These are phyloP conservation scores for Epichloe sp. DNA, from an alignment of 2,329 filamentous ascomycete genomes.

Conservation along the genomic window DNA sequence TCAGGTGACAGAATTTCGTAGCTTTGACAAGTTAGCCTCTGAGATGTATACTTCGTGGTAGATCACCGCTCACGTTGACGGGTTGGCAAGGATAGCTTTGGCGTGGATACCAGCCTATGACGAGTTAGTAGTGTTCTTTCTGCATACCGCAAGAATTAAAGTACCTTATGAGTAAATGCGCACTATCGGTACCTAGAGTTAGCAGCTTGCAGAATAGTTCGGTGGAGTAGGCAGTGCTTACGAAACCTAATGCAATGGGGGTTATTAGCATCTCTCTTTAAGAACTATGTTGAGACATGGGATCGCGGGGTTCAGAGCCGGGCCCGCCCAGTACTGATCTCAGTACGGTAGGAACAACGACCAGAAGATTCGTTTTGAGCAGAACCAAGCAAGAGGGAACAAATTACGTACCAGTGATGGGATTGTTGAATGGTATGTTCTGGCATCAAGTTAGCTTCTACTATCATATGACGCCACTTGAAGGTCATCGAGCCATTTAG, in stretches of 20 bases:
- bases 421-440: conserved; percentile 18
- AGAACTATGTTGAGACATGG: background rate
- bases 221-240: background rate
- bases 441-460: background rate
- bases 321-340: background rate
- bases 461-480: background rate
- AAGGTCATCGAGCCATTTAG: too few relatives aligned
- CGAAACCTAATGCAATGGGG: background rate
- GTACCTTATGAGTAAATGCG: conserved; percentile 1
- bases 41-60: background rate
- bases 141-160: background rate
- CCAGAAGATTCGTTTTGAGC: background rate
- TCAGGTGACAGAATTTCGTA: conserved; percentile 85
- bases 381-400: too few relatives aligned
- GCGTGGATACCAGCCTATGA: conserved; percentile 20
- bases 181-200: background rate
- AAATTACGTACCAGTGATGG: conserved; percentile 14
- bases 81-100: conserved; percentile 13
- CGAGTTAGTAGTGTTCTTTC: background rate
- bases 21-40: conserved; percentile 27
- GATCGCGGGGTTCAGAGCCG: background rate
- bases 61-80: background rate
- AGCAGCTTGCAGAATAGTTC: background rate
- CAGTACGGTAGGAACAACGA: background rate
- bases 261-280: background rate